Evolutionary conservation across 2,329 filamentous ascomycete species (phyloP), one percentile per base, ranked within the genome.

Genomic region (Aspergillus oerlinghausenensis): DNA sequence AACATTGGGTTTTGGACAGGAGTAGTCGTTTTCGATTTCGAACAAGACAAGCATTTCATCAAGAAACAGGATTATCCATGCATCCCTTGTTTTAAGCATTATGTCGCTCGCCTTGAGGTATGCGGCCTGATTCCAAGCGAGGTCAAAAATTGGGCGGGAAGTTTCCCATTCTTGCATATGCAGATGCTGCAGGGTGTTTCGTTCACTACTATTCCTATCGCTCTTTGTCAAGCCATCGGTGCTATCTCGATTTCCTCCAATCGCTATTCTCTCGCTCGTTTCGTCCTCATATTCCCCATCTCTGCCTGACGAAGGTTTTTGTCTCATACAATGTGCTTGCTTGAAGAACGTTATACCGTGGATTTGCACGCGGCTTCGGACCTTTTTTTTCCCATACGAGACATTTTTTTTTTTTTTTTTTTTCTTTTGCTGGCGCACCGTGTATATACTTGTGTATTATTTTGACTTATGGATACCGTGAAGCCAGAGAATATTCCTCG

Each of bases 1-100:
- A 80, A 99, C 94, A 0, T 92, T 99, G 81, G 94, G 94, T 60
- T 99, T 99, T 73, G 94, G 94, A 63, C 94, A 99, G 79, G 94
- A 99, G 80, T 99, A 91, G 71, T 42, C 23, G 51, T 21, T 49
- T 58, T 52, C 50, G 32, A 43, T 51, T 40, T 19, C 38, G 38
- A 23, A 45, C 51, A 50, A 40, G 43, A 53, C 50, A 51, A 14
- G 32, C 32, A 38, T 38, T 38, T 17, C 32, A 17, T 38, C 32
- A 38, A 38, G 32, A 38, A 38, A 38, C 32, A 54, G 40, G 47
- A 52, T 57, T 54, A 56, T 58, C 56, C 58, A 60, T 55, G 57
- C 45, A 38, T 55, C 28, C 38, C 43, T 55, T 52, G 56, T 54
- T 48, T 51, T 55, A 50, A 50, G 55, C 48, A 25, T 32, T 56